A percentile compares a stretch with the other conserved stretches of the same genome.
phyloP scores from a whole-genome alignment of 768 basidiomycete species.

The Lentinus tigrinus region DNA sequence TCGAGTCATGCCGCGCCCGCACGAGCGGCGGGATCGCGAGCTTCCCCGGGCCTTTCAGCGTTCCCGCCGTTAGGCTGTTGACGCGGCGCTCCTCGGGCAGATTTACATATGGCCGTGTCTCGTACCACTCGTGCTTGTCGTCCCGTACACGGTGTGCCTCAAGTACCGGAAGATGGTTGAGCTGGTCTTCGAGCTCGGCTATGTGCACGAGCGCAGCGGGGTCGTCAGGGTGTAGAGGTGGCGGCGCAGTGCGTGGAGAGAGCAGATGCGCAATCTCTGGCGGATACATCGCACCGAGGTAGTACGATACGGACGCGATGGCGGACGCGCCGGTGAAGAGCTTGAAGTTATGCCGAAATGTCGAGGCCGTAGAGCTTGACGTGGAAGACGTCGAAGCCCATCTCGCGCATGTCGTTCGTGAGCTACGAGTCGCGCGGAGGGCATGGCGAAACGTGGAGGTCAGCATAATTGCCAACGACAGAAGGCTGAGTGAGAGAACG shows the following conservation, averaged over 20 bases:
- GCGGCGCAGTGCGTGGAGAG: constrained; percentile 75
- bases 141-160: constrained; percentile 44
- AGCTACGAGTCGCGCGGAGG: background rate
- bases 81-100: constrained; percentile 72
- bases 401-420: background rate
- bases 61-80: constrained; percentile 82
- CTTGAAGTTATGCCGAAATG: constrained; percentile 10
- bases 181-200: constrained; percentile 58
- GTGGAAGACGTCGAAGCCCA: constrained; percentile 4
- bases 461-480: constrained; percentile 4
- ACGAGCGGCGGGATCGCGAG: constrained; percentile 80
- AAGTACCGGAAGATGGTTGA: constrained; percentile 68
- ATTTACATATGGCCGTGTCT: constrained; percentile 67
- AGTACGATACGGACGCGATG: constrained; percentile 35
- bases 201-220: constrained; percentile 58
- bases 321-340: constrained; percentile 8
- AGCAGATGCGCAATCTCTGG: constrained; percentile 64
- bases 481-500: too few species aligned
- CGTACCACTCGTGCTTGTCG: constrained; percentile 69
- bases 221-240: constrained; percentile 60
- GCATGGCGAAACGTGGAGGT: constrained; percentile 1
- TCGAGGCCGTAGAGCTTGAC: background rate
- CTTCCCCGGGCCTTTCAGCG: constrained; percentile 84
- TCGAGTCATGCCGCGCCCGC: constrained; percentile 71
- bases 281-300: constrained; percentile 67